Evolutionary conservation across 768 basidiomycete genomes (phyloP), one percentile per base, ranked within the genome.

Genomic region (Lactarius vividus): DNA sequence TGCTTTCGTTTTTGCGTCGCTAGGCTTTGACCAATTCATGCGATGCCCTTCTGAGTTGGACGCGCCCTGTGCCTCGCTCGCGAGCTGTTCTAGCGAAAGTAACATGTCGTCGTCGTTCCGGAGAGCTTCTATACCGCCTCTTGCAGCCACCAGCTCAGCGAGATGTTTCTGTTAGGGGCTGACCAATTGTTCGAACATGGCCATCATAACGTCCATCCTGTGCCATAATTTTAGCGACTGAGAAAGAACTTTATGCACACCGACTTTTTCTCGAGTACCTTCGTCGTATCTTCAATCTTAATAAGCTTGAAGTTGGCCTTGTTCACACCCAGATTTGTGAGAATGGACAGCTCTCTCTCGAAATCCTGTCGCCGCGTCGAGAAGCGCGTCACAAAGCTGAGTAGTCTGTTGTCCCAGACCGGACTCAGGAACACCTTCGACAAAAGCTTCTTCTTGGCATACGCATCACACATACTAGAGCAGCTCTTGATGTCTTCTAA

Each of bases 391-490:
- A 73, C 62, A 49, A 71, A 78, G 2, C 46, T 55, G 23, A 72
- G 61, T n/a, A 77, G 69, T 31, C 57, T 71, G 15, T 35, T 55
- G 53, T 77, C 73, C 77, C 77, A 77, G 28, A 69, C 20, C 1
- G 72, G 62, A 4, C 74, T 68, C 15, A 71, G 65, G 31, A 77
- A 52, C 3, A 78, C 72, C 65, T 73, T 73, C 31, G 72, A 71
- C 35, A 77, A 62, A 10, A 72, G 69, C 11, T 60, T 65, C 68
- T 75, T 77, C 71, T 75, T 75, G 4, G 64, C 60, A 60, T 77
- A 78, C 2, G 74, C 69, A 56, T 77, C 75, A 59, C 77, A 78
- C 1, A 69, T 61, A 46, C 75, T 77, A 23, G 72, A 75, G 61
- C 77, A 78, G 4, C 67, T 29, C 61, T 73, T 73, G 65, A 78